Conservation (phyloP, 1,284 basidiomycete species). For the Ganoderma sinense region DNA sequence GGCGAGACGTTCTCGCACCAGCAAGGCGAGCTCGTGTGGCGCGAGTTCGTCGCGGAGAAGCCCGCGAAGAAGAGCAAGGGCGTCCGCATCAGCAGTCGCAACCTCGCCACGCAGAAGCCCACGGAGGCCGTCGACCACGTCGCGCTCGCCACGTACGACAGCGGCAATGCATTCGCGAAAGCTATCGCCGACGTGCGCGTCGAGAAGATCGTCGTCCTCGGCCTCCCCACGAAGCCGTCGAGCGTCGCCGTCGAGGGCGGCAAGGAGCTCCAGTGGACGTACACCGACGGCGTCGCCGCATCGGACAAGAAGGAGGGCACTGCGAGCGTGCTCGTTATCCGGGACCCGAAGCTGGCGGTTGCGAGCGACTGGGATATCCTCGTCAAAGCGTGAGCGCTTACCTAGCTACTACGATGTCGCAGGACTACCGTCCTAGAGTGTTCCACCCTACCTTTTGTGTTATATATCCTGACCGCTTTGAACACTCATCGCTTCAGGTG, state of each 20-base stretch:
- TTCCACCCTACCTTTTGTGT: background rate
- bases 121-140: slow-evolving; percentile 60
- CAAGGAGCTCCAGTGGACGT: slow-evolving; percentile 65
- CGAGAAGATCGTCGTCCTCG: slow-evolving; percentile 84
- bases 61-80: slow-evolving; percentile 47
- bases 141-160: slow-evolving; percentile 54
- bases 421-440: background rate
- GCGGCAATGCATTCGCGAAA: slow-evolving; percentile 74
- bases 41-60: slow-evolving; percentile 71
- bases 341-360: slow-evolving; percentile 79
- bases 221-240: slow-evolving; percentile 69
- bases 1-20: slow-evolving; percentile 87
- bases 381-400: slow-evolving; percentile 22
- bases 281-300: slow-evolving; percentile 55
- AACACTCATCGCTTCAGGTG: background rate
- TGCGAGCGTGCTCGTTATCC: slow-evolving; percentile 76
- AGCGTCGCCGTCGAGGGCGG: slow-evolving; percentile 61
- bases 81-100: slow-evolving; percentile 59
- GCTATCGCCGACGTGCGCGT: slow-evolving; percentile 75
- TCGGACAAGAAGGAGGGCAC: slow-evolving; percentile 62
- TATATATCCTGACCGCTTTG: slow-evolving; percentile 5
- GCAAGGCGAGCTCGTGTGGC: slow-evolving; percentile 86
- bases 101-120: slow-evolving; percentile 57
- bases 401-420: background rate
- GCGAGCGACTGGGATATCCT: slow-evolving; percentile 77